phyloP scores from a whole-genome alignment of 148 eudicot genomes.

The Arctostaphylos glauca region DNA sequence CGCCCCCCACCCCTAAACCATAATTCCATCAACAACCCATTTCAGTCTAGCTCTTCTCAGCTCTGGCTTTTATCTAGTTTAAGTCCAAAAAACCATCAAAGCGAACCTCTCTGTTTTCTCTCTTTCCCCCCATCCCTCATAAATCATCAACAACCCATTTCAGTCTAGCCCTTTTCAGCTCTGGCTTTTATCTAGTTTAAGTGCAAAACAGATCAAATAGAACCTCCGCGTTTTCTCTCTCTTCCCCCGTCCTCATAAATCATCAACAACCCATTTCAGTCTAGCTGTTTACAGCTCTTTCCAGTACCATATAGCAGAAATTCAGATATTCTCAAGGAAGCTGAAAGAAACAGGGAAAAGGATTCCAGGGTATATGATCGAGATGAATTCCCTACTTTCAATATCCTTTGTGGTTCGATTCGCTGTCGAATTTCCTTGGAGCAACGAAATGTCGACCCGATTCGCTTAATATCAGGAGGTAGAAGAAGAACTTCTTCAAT shows the following conservation, averaged over 20 bases:
- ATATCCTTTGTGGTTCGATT: slow-evolving; percentile 25
- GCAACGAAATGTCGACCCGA: neutral
- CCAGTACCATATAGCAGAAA: neutral
- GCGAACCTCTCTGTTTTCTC: too few relatives aligned
- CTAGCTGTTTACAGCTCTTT: neutral
- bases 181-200: neutral
- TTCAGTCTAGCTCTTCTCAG: too few relatives aligned
- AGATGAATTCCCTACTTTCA: slow-evolving; percentile 21
- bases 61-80: neutral
- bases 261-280: neutral
- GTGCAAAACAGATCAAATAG: slow-evolving; percentile 2
- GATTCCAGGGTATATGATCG: neutral
- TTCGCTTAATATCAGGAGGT: neutral
- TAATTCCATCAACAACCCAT: too few relatives aligned
- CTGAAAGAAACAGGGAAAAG: neutral
- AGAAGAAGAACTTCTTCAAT: too few relatives aligned
- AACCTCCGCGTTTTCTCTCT: neutral
- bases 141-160: too few relatives aligned
- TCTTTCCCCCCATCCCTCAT: too few relatives aligned
- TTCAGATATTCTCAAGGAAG: neutral
- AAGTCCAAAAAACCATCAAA: slow-evolving; percentile 1
- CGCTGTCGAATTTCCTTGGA: slow-evolving; percentile 15
- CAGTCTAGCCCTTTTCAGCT: too few relatives aligned
- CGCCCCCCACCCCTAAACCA: too few relatives aligned
- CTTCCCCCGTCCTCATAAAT: neutral